These are phyloP conservation scores for Colletotrichum sp. DNA, from an alignment of 2,329 filamentous ascomycete species.

Conservation along the genomic window DNA sequence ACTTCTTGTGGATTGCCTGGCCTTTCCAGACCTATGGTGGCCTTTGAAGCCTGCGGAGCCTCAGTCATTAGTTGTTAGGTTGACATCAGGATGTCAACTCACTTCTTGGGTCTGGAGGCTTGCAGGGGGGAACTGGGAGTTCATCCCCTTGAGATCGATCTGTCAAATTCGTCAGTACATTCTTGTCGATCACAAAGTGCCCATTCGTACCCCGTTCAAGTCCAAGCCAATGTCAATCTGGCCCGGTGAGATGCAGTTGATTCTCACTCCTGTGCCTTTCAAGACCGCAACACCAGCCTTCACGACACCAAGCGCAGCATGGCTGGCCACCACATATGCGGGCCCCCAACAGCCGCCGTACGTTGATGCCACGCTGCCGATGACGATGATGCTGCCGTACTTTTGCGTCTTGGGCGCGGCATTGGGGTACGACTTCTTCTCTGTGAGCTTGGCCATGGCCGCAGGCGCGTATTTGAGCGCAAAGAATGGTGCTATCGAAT, in stretches of 20 bases:
- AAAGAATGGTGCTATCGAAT: constrained; percentile 67
- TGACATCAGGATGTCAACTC: neutral
- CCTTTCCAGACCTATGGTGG: constrained; percentile 62
- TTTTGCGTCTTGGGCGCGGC: constrained; percentile 63
- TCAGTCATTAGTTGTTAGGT: neutral
- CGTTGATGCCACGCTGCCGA: constrained; percentile 60
- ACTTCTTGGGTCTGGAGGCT: constrained; percentile 55
- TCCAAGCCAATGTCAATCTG: constrained; percentile 45
- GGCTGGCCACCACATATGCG: constrained; percentile 64
- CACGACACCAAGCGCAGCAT: constrained; percentile 67
- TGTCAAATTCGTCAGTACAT: constrained; percentile 23
- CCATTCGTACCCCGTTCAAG: constrained; percentile 42
- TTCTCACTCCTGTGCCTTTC: constrained; percentile 63
- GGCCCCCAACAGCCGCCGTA: constrained; percentile 66
- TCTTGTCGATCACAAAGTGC: no score
- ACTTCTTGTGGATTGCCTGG: constrained; percentile 63
- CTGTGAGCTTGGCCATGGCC: constrained; percentile 65
- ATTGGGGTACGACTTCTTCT: constrained; percentile 61
- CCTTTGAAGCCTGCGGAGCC: constrained; percentile 43
- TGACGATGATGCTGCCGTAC: constrained; percentile 70
- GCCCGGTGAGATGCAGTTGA: constrained; percentile 56
- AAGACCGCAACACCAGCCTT: constrained; percentile 60
- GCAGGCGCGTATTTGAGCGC: constrained; percentile 68
- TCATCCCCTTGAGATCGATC: constrained; percentile 55
- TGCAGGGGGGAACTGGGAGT: constrained; percentile 59